These are phyloP conservation scores for Tricholomella constricta DNA, from an alignment of 768 basidiomycete genomes.

Conservation along the genomic window DNA sequence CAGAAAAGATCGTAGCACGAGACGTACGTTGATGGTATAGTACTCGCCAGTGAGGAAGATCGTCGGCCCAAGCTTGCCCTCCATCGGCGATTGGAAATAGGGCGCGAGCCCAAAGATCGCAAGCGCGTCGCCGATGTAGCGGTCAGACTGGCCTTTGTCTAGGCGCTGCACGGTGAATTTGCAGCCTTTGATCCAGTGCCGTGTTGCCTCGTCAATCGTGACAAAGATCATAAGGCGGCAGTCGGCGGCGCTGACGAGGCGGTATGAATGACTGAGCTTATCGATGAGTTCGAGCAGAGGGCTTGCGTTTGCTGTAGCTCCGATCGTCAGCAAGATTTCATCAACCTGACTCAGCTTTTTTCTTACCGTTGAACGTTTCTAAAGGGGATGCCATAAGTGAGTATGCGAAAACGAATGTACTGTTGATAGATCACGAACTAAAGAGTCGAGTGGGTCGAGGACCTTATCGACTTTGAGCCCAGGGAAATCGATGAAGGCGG, in stretches of 20 bases:
- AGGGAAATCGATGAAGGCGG: slow-evolving; percentile 88
- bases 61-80: slow-evolving; percentile 82
- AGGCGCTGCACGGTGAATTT: slow-evolving; percentile 84
- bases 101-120: slow-evolving; percentile 94
- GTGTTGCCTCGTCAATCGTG: slow-evolving; percentile 81
- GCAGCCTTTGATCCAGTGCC: slow-evolving; percentile 95
- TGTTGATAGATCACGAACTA: slow-evolving; percentile 47
- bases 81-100: slow-evolving; percentile 88
- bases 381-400: slow-evolving; percentile 13
- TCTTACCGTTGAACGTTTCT: slow-evolving; percentile 88
- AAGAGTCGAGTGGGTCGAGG: slow-evolving; percentile 82
- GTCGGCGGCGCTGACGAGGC: slow-evolving; percentile 89
- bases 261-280: slow-evolving; percentile 68
- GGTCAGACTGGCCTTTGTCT: slow-evolving; percentile 65
- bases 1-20: neutral
- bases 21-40: slow-evolving; percentile 88
- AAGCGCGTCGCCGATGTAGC: slow-evolving; percentile 78
- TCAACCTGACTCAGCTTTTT: neutral
- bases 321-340: neutral
- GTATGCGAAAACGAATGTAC: neutral
- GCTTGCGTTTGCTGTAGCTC: slow-evolving; percentile 74
- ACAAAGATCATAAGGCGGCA: slow-evolving; percentile 94
- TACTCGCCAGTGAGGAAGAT: slow-evolving; percentile 87
- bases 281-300: slow-evolving; percentile 77
- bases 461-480: slow-evolving; percentile 82